Conservation (phyloP, 768 basidiomycete species). For the Boletus subcaerulescens region DNA sequence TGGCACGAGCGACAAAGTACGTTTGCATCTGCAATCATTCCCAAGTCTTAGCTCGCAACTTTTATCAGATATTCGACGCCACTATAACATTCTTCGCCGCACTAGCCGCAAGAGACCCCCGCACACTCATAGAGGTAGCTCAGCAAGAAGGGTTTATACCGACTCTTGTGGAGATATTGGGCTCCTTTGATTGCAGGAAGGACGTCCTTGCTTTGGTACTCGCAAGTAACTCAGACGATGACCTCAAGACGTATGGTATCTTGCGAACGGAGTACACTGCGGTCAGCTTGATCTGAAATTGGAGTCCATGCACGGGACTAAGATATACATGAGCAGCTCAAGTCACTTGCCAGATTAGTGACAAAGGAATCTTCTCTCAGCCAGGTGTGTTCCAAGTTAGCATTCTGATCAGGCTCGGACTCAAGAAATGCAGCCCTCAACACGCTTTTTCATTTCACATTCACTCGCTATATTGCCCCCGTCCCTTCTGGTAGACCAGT, state of each 20-base stretch:
- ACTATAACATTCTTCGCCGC: constrained; percentile 60
- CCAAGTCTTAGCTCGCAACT: neutral
- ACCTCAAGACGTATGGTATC: constrained; percentile 51
- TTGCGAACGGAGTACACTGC: constrained; percentile 54
- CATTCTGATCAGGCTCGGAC: neutral
- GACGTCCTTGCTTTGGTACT: constrained; percentile 53
- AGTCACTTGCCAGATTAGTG: constrained; percentile 34
- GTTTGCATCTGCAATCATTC: constrained; percentile 18
- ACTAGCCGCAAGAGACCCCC: constrained; percentile 57
- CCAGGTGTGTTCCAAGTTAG: constrained; percentile 15
- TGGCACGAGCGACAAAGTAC: constrained; percentile 58
- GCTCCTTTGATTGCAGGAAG: constrained; percentile 26
- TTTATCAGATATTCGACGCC: constrained; percentile 57
- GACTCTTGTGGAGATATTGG: constrained; percentile 45
- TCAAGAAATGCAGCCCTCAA: constrained; percentile 43
- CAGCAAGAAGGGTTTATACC: constrained; percentile 34
- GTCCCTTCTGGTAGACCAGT: constrained; percentile 34
- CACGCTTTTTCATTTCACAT: constrained; percentile 50
- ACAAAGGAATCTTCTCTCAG: constrained; percentile 29
- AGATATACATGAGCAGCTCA: constrained; percentile 29
- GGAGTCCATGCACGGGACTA: neutral
- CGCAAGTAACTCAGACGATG: constrained; percentile 33
- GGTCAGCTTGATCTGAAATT: constrained; percentile 38
- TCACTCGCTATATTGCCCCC: constrained; percentile 50
- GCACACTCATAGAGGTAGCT: constrained; percentile 55